These are phyloP conservation scores for Lachnellula arida DNA, from an alignment of 2,329 filamentous ascomycete species.

Conservation along the genomic window DNA sequence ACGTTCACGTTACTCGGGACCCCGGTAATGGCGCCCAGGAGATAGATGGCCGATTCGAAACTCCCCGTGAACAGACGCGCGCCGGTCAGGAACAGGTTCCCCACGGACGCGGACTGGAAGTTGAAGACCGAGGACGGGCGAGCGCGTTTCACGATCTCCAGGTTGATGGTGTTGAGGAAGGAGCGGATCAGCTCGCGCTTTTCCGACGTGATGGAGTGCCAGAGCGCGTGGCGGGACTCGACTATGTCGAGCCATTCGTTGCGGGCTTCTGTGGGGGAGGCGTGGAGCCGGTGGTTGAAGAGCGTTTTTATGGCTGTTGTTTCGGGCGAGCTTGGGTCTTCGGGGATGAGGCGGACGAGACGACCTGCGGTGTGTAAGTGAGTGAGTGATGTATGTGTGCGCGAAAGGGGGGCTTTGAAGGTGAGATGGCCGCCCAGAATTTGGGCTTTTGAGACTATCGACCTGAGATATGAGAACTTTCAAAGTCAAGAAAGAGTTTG, in stretches of 20 bases:
- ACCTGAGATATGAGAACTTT: background rate
- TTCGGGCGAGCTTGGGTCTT: constrained; percentile 52
- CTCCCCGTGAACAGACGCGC: constrained; percentile 87
- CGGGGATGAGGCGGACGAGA: constrained; percentile 84
- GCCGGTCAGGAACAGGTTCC: constrained; percentile 77
- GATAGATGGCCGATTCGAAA: constrained; percentile 88
- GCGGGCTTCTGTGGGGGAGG: constrained; percentile 56
- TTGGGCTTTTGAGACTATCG: no score
- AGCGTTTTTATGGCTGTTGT: constrained; percentile 71
- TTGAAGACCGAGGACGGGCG: constrained; percentile 71
- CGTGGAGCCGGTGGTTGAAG: constrained; percentile 81
- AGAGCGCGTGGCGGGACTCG: constrained; percentile 73
- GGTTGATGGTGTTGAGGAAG: constrained; percentile 69
- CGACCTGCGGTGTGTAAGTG: constrained; percentile 52
- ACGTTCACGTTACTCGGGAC: constrained; percentile 73
- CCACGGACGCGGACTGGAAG: constrained; percentile 70
- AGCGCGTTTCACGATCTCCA: constrained; percentile 73
- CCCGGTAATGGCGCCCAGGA: constrained; percentile 81
- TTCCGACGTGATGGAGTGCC: constrained; percentile 64
- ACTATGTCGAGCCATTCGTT: constrained; percentile 85
- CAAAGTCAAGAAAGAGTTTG: background rate
- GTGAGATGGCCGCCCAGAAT: background rate
- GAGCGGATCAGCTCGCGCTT: constrained; percentile 75
- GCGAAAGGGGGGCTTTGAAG: background rate
- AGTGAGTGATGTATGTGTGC: background rate